Percentiles rank a stretch among this genome's conserved stretches.
Conservation (phyloP, 345 rosid species). For the Erysimum cheiranthoides region DNA sequence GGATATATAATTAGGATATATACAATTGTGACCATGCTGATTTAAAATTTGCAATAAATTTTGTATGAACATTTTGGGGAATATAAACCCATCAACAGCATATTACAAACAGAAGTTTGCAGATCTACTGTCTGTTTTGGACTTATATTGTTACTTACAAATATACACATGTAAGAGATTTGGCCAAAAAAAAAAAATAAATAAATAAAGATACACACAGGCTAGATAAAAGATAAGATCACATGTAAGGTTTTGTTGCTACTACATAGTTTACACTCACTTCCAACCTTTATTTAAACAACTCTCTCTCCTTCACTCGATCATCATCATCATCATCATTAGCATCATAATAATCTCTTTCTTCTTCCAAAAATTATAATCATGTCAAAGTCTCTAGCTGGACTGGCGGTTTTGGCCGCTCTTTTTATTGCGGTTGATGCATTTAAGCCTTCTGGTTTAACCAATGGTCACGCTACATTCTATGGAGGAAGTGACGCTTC, state of each 20-base stretch:
- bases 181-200: not conserved
- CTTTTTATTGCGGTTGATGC: constrained; percentile 48
- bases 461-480: constrained; percentile 75
- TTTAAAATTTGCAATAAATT: not conserved
- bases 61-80: constrained; percentile 17
- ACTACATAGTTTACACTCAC: constrained; percentile 35
- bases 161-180: constrained; percentile 36
- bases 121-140: constrained; percentile 40
- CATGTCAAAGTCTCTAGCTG: constrained; percentile 42
- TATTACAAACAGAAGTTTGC: constrained; percentile 34
- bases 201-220: constrained; percentile 32
- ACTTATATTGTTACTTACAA: constrained; percentile 32
- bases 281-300: constrained; percentile 47
- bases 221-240: constrained; percentile 41
- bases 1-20: no score
- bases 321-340: constrained; percentile 22
- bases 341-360: constrained; percentile 9
- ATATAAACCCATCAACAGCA: constrained; percentile 30
- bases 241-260: constrained; percentile 49
- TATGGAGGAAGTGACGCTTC: constrained; percentile 88
- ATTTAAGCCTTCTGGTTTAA: constrained; percentile 63
- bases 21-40: not conserved
- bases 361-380: constrained; percentile 3
- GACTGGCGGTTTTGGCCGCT: constrained; percentile 48
- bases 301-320: constrained; percentile 32